Percentiles rank a stretch among this genome's conserved stretches.
phyloP scores from a whole-genome alignment of 2,329 filamentous ascomycete species.

The Ascosphaera aggregata region DNA sequence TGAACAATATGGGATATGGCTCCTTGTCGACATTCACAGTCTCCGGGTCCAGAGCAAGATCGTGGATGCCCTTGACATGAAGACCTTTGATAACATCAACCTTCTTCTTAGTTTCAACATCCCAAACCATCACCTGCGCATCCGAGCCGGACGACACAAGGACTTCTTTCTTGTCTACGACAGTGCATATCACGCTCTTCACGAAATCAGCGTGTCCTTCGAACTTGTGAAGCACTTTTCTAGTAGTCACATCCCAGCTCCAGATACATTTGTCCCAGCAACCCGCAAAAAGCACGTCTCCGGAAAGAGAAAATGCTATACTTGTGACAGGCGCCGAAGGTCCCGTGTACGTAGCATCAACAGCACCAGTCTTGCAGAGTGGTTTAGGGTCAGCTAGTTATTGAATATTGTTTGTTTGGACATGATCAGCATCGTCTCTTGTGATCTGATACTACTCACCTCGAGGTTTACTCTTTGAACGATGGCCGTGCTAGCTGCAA shows the following conservation, averaged over 20 bases:
- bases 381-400: conserved; percentile 1
- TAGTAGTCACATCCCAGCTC: conserved; percentile 49
- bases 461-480: conserved; percentile 52
- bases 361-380: conserved; percentile 23
- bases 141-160: conserved; percentile 58
- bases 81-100: conserved; percentile 22
- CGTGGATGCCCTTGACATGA: conserved; percentile 58
- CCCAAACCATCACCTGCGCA: conserved; percentile 66
- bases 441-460: no score
- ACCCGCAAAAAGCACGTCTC: conserved; percentile 50
- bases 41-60: conserved; percentile 48
- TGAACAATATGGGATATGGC: conserved; percentile 36
- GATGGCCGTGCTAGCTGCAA: conserved; percentile 71
- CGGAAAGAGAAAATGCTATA: conserved; percentile 37
- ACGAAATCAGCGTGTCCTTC: conserved; percentile 78
- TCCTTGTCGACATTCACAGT: conserved; percentile 22
- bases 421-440: conserved; percentile 6
- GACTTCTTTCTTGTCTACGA: conserved; percentile 34
- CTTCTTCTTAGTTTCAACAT: conserved; percentile 36
- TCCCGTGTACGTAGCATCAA: conserved; percentile 36
- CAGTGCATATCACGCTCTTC: conserved; percentile 47
- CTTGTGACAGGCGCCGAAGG: conserved; percentile 62
- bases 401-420: background rate
- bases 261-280: conserved; percentile 90
- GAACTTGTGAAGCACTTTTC: conserved; percentile 32